Conservation (phyloP, 1,284 basidiomycete genomes). For the Puccinia novopanici region DNA sequence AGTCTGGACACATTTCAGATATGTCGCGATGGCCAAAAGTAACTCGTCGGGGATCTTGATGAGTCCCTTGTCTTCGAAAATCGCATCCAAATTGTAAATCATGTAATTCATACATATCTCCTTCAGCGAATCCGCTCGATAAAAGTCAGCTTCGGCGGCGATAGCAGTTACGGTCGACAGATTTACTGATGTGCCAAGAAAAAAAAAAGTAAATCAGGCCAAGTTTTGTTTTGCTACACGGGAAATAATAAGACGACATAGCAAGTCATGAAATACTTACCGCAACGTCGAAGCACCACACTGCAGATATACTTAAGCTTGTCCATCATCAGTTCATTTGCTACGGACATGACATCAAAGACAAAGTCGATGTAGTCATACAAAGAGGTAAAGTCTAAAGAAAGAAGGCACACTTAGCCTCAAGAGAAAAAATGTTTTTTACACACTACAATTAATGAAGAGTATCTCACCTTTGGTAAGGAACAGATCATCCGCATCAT, state of each 20-base stretch:
- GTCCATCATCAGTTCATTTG: conserved; percentile 85
- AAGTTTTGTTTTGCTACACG: neutral
- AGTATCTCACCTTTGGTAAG: conserved; percentile 64
- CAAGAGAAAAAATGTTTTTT: conserved; percentile 18
- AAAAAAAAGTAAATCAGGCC: neutral
- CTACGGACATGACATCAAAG: conserved; percentile 80
- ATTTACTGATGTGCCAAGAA: conserved; percentile 65
- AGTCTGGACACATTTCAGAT: conserved; percentile 68
- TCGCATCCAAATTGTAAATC: conserved; percentile 78
- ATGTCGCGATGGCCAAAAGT: conserved; percentile 70
- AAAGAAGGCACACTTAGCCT: conserved; percentile 31
- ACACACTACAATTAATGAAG: neutral
- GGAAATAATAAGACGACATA: neutral
- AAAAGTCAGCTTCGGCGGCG: conserved; percentile 78
- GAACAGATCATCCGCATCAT: conserved; percentile 74
- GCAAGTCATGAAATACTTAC: conserved; percentile 51
- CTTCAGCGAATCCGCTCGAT: conserved; percentile 72
- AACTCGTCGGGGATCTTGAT: conserved; percentile 70
- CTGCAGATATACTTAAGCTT: conserved; percentile 83
- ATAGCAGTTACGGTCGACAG: conserved; percentile 78
- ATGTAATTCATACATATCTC: conserved; percentile 79
- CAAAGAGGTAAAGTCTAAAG: conserved; percentile 68
- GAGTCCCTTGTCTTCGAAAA: conserved; percentile 78
- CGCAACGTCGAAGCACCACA: conserved; percentile 66
- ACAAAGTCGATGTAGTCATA: conserved; percentile 84